Percentiles rank a stretch among this genome's conserved stretches.
These are phyloP conservation scores for Calonectria fujianensis DNA, from an alignment of 2,329 filamentous ascomycete species.

Conservation along the genomic window DNA sequence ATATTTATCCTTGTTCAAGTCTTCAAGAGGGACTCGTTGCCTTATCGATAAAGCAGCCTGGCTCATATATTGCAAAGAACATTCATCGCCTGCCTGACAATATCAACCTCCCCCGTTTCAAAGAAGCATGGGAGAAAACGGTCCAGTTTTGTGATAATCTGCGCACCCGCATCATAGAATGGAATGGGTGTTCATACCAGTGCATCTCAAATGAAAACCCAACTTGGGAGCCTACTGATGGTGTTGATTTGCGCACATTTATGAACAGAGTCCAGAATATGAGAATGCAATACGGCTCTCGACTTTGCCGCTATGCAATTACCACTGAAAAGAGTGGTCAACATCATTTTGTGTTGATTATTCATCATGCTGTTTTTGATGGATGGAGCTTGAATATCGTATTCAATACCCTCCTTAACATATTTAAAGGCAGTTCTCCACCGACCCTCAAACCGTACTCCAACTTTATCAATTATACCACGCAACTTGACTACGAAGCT, in stretches of 20 bases:
- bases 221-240: conserved; percentile 5
- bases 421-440: background rate
- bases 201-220: background rate
- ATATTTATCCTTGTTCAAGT: conserved; percentile 30
- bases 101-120: conserved; percentile 2
- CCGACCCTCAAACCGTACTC: conserved; percentile 17
- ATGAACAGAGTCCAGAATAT: conserved; percentile 12
- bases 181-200: background rate
- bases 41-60: conserved; percentile 17
- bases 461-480: conserved; percentile 23
- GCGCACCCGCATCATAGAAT: conserved; percentile 10
- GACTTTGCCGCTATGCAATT: conserved; percentile 24
- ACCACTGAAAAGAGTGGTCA: background rate
- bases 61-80: conserved; percentile 24
- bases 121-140: conserved; percentile 14
- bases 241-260: background rate
- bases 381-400: conserved; percentile 32
- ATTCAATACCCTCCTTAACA: conserved; percentile 9
- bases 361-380: conserved; percentile 30
- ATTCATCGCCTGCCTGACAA: background rate
- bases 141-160: conserved; percentile 14
- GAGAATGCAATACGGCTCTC: conserved; percentile 25
- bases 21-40: conserved; percentile 29
- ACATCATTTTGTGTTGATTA: conserved; percentile 6
- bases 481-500: background rate